These are phyloP conservation scores for Nemania abortiva DNA, from an alignment of 2,329 filamentous ascomycete genomes.

Conservation along the genomic window DNA sequence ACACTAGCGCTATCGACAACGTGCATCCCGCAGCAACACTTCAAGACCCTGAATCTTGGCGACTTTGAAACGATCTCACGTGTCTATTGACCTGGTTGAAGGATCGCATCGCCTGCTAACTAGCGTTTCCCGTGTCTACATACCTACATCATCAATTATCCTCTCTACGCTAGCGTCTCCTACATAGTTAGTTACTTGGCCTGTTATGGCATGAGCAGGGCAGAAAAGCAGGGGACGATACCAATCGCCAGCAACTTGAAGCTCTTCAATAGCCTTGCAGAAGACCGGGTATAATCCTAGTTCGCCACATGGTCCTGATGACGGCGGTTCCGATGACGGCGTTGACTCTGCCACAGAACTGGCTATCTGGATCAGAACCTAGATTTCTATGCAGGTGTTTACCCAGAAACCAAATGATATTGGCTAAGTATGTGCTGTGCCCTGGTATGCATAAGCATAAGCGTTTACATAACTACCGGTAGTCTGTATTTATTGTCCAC, in stretches of 20 bases:
- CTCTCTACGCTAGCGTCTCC: not conserved
- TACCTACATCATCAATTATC: not conserved
- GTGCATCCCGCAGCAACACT: conserved; percentile 26
- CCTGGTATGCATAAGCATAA: not conserved
- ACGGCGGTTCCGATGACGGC: conserved; percentile 12
- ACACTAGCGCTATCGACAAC: conserved; percentile 19
- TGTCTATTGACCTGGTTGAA: conserved; percentile 8
- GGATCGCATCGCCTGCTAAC: conserved; percentile 28
- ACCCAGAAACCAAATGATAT: not conserved
- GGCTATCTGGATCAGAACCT: not conserved
- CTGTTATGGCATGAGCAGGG: not conserved
- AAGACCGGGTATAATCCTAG: conserved; percentile 4
- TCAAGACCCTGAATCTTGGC: conserved; percentile 39
- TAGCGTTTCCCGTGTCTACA: conserved; percentile 23
- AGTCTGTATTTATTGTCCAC: not conserved
- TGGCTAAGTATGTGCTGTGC: not conserved
- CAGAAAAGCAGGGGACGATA: not conserved
- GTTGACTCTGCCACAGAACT: not conserved
- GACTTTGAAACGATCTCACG: conserved; percentile 19
- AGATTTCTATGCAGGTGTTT: not conserved
- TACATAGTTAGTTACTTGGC: not conserved
- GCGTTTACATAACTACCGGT: not conserved
- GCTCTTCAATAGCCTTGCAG: too few relatives aligned
- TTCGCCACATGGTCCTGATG: conserved; percentile 19
- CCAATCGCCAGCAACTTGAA: not conserved